phyloP scores from a whole-genome alignment of 345 rosid genomes.

The Salix koriyanagi region DNA sequence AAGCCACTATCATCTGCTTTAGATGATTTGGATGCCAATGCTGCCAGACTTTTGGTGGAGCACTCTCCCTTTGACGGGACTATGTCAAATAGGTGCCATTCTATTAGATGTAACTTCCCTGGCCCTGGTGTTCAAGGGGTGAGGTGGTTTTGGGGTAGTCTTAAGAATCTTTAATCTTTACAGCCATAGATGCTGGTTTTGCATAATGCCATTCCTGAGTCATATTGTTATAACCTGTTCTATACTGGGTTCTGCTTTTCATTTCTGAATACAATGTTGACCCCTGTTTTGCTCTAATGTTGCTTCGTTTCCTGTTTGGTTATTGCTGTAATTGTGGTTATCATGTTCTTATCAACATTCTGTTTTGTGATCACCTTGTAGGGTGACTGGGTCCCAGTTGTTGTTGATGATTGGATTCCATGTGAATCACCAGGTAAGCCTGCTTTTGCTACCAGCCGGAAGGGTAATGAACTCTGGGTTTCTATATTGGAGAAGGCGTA shows the following conservation, averaged over 20 bases:
- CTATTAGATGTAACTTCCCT: background rate
- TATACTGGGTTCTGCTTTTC: background rate
- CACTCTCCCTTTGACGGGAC: background rate
- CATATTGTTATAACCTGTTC: background rate
- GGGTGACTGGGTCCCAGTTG: conserved; percentile 99
- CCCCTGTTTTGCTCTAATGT: background rate
- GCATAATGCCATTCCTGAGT: background rate
- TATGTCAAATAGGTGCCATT: background rate
- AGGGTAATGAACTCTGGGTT: conserved; percentile 92
- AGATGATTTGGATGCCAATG: background rate
- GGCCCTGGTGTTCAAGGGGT: background rate
- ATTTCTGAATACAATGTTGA: background rate
- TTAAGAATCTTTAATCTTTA: background rate
- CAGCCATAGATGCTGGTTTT: background rate
- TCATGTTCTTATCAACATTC: conserved; percentile 1
- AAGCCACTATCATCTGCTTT: background rate
- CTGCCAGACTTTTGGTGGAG: background rate
- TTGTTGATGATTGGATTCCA: conserved; percentile 99
- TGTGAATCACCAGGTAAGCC: conserved; percentile 96
- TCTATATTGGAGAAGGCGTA: conserved; percentile 95
- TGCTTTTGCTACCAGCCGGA: conserved; percentile 95
- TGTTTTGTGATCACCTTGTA: conserved; percentile 27
- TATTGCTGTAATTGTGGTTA: background rate
- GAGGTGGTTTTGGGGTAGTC: background rate
- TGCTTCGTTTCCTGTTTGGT: background rate